Evolutionary conservation across 1,139 yeast species (phyloP).

Genomic region (Debaryomycetaceae sp.): DNA sequence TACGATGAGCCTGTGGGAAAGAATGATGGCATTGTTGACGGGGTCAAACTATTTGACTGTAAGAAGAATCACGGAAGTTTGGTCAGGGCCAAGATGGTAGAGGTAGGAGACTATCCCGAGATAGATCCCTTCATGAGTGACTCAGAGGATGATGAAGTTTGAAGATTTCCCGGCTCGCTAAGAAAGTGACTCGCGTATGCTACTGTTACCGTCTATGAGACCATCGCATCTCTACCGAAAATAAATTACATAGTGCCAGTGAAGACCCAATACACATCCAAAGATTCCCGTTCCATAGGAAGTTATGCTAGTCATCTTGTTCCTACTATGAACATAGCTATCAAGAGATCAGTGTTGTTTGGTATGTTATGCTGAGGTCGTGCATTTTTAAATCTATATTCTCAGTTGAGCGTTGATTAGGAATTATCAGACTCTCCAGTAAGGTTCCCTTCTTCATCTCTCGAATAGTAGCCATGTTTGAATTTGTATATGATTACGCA

Average conservation of each 20-base stretch:
- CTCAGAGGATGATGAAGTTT: slow-evolving; percentile 25
- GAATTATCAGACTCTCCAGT: background rate
- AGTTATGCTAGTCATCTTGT: too few relatives aligned
- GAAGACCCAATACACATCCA: too few relatives aligned
- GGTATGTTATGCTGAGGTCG: background rate
- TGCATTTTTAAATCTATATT: background rate
- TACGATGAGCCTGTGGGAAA: slow-evolving; percentile 50
- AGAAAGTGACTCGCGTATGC: background rate
- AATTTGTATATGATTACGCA: slow-evolving; percentile 34
- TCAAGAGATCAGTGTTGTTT: too few relatives aligned
- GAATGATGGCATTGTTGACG: slow-evolving; percentile 40
- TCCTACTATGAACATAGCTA: too few relatives aligned
- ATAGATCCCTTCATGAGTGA: slow-evolving; percentile 38
- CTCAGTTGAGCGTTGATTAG: background rate
- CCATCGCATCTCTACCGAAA: too few relatives aligned
- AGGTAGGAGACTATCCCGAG: slow-evolving; percentile 53
- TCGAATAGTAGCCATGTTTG: slow-evolving; percentile 19
- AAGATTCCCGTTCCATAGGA: too few relatives aligned
- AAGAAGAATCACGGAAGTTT: slow-evolving; percentile 46
- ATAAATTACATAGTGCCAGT: too few relatives aligned
- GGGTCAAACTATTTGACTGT: slow-evolving; percentile 31
- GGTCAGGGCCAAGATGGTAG: slow-evolving; percentile 46
- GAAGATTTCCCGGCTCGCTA: background rate
- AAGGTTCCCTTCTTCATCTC: background rate
- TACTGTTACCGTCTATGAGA: background rate